Percentiles rank a stretch among this genome's conserved stretches.
phyloP scores from a whole-genome alignment of 306 rosid genomes.

The Ammopiptanthus mongolicus region DNA sequence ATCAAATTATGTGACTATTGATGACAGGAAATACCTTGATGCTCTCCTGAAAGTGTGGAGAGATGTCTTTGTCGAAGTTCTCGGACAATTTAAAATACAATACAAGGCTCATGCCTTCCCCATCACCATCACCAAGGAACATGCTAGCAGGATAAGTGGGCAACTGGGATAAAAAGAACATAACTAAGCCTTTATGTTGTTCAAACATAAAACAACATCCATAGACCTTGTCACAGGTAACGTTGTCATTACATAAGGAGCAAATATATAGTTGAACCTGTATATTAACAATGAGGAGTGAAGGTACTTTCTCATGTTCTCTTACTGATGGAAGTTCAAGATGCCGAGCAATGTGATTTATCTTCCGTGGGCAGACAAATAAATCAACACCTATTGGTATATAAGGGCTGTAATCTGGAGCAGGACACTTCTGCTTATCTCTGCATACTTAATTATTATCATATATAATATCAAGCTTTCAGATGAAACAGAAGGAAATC shows the following conservation, averaged over 20 bases:
- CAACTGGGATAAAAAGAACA: conserved; percentile 41
- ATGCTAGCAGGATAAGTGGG: conserved; percentile 83
- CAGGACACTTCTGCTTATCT: conserved; percentile 68
- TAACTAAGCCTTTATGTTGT: not conserved
- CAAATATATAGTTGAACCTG: conserved; percentile 44
- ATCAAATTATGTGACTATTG: not conserved
- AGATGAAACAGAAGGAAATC: not conserved
- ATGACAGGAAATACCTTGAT: conserved; percentile 42
- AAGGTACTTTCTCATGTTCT: conserved; percentile 52
- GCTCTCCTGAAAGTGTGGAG: conserved; percentile 49
- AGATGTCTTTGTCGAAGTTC: conserved; percentile 46
- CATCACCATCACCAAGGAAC: conserved; percentile 60
- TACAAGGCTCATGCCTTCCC: conserved; percentile 82
- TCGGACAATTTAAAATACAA: conserved; percentile 58
- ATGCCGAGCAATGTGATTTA: conserved; percentile 79
- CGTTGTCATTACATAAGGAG: not conserved
- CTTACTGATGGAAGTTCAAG: conserved; percentile 69
- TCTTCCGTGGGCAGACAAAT: conserved; percentile 57
- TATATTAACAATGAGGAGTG: conserved; percentile 79
- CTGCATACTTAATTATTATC: conserved; percentile 38
- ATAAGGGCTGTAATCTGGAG: conserved; percentile 58
- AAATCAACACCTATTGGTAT: conserved; percentile 83
- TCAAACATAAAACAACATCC: not conserved
- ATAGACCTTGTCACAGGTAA: not conserved
- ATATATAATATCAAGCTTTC: not conserved